These are phyloP conservation scores for Leccinum uliginosum DNA, from an alignment of 768 basidiomycete genomes.

Conservation along the genomic window DNA sequence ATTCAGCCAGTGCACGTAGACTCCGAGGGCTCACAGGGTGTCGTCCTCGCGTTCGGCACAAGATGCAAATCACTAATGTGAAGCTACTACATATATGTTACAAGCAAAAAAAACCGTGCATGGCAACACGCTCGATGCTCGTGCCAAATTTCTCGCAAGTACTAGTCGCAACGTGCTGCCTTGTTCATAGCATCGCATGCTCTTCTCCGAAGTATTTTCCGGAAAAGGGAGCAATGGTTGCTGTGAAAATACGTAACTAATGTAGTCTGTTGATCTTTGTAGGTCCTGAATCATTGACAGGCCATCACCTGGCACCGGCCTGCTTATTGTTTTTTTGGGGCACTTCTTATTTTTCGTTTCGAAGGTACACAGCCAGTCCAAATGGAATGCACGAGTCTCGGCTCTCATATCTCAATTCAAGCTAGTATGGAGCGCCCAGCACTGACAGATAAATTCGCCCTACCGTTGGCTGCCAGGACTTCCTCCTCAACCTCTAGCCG, in stretches of 20 bases:
- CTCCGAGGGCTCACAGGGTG: too few species aligned
- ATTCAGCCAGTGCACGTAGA: too few species aligned
- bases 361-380: constrained; percentile 8
- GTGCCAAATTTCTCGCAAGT: too few species aligned
- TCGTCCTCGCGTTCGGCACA: too few species aligned
- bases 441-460: constrained; percentile 12
- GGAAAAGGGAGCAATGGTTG: background rate
- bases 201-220: background rate
- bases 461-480: too few species aligned
- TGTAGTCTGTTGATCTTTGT: constrained; percentile 9
- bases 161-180: too few species aligned
- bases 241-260: background rate
- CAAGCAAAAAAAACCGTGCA: too few species aligned
- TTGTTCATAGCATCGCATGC: too few species aligned
- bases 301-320: background rate
- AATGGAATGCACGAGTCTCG: background rate
- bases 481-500: background rate
- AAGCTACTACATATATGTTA: too few species aligned
- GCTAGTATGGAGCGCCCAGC: background rate
- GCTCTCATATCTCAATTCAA: background rate
- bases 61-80: too few species aligned
- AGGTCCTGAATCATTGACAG: constrained; percentile 10
- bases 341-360: constrained; percentile 13
- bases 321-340: constrained; percentile 11
- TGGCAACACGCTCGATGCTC: too few species aligned